Evolutionary conservation across 2,329 filamentous ascomycete species (phyloP), one percentile per base, ranked within the genome.

Genomic region (Pseudogymnoascus sp.): DNA sequence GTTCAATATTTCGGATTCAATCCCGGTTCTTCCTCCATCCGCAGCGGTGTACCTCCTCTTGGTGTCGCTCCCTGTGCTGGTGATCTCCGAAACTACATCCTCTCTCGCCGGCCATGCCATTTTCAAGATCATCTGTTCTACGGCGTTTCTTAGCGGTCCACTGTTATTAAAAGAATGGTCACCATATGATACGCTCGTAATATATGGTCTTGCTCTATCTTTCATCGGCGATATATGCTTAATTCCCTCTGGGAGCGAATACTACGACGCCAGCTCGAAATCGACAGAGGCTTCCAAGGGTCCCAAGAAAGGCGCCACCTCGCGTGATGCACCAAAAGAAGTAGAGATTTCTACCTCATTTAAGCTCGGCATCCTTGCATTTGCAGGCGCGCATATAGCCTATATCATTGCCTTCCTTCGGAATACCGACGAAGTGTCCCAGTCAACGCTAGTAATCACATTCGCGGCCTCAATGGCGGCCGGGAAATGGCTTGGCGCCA

Each of bases 71-170:
- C 70, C 70, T 4, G 47, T 68, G 7, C 63, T 71, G 9, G 65
- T 69, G 11, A 29, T 71, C 61, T 70, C 66, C 8, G 69, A 71
- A 41, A 64, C 63, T 57, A 64, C 63, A 26, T 67, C 68, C 39
- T 70, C 66, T 17, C 66, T 67, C 47, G 61, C 62, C 1, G 70
- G 70, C 60, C 69, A 68, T 40, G 62, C 41, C 4, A n/a, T 72
- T 15, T 68, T 70, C 64, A 72, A 72, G 63, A 68, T 68, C 60
- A 59, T 71, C 54, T 72, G 69, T 5, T 71, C 69, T 5, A 58
- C 65, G 1, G 69, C 70, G 17, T 72, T 72, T 57, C 60, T 68
- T 33, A 64, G 64, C 59, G 66, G 64, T 7, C 68, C 70, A 31
- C 61, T 71, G 1, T 61, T 67, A 21, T 58, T 65, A 31, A 62